Evolutionary conservation across 331 rosid species (phyloP).

Genomic region (Quercus lobata): DNA sequence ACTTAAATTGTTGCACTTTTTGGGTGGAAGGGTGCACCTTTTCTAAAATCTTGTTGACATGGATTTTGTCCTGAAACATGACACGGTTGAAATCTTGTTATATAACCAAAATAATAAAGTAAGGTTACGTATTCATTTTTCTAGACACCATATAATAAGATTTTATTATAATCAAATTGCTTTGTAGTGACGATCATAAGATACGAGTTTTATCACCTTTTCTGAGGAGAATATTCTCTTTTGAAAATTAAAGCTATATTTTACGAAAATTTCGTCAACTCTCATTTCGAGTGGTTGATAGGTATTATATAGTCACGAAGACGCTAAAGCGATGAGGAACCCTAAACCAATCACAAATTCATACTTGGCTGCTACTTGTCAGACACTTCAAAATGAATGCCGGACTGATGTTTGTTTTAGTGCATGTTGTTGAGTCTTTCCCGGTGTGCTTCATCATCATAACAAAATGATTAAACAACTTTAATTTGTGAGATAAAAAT

Average conservation of each 20-base stretch:
- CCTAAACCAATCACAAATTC: constrained; percentile 34
- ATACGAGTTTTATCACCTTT: constrained; percentile 18
- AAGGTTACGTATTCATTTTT: neutral
- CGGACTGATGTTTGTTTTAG: neutral
- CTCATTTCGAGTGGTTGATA: constrained; percentile 44
- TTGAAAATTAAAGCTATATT: neutral
- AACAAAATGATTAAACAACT: constrained; percentile 8
- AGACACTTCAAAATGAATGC: constrained; percentile 48
- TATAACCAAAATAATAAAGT: constrained; percentile 15
- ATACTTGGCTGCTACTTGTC: constrained; percentile 38
- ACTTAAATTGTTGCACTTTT: neutral
- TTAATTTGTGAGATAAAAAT: neutral
- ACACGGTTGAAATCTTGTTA: constrained; percentile 21
- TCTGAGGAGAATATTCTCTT: neutral
- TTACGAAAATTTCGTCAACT: constrained; percentile 30
- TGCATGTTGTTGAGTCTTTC: constrained; percentile 5
- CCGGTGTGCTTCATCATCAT: neutral
- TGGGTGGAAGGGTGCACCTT: neutral
- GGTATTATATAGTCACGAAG: constrained; percentile 28
- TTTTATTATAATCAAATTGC: neutral
- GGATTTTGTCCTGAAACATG: neutral
- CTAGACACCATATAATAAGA: neutral
- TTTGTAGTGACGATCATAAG: neutral
- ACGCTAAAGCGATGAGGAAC: constrained; percentile 20
- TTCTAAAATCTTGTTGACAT: neutral